phyloP scores from a whole-genome alignment of 805 yeast species.

The Wickerhamiella brachini region DNA sequence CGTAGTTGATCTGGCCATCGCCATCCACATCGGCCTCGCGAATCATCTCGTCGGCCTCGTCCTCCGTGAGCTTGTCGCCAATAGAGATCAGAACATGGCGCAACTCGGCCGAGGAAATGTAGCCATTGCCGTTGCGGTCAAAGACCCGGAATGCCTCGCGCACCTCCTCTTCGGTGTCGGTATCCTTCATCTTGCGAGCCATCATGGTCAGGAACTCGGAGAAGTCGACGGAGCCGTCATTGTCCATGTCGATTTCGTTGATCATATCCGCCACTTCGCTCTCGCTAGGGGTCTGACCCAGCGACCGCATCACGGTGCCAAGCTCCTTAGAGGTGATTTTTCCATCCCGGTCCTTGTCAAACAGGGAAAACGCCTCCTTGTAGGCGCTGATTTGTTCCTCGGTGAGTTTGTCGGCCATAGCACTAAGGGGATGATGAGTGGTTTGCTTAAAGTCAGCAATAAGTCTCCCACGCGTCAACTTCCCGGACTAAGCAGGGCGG shows the following conservation, averaged over 20 bases:
- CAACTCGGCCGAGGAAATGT: conserved; percentile 90
- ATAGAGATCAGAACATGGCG: conserved; percentile 94
- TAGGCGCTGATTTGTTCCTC: conserved; percentile 95
- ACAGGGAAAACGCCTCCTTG: conserved; percentile 93
- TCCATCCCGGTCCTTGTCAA: conserved; percentile 95
- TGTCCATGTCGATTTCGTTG: conserved; percentile 92
- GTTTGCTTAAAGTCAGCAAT: background rate
- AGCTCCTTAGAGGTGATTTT: conserved; percentile 86
- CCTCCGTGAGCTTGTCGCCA: conserved; percentile 92
- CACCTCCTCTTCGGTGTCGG: conserved; percentile 93
- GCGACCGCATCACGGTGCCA: conserved; percentile 97
- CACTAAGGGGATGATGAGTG: background rate
- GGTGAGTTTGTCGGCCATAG: conserved; percentile 67
- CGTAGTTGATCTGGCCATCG: conserved; percentile 94
- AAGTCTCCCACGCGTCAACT: background rate
- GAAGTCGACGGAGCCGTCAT: conserved; percentile 79
- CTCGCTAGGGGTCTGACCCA: conserved; percentile 95
- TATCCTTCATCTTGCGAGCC: conserved; percentile 90
- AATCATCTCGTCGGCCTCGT: conserved; percentile 95
- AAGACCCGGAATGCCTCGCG: conserved; percentile 97
- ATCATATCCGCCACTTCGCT: conserved; percentile 92
- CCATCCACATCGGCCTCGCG: conserved; percentile 84
- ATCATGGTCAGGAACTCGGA: conserved; percentile 72
- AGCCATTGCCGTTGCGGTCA: conserved; percentile 88
- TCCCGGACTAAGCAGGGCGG: background rate